These are phyloP conservation scores for Sutorius eximius DNA, from an alignment of 1,284 basidiomycete species.

Conservation along the genomic window DNA sequence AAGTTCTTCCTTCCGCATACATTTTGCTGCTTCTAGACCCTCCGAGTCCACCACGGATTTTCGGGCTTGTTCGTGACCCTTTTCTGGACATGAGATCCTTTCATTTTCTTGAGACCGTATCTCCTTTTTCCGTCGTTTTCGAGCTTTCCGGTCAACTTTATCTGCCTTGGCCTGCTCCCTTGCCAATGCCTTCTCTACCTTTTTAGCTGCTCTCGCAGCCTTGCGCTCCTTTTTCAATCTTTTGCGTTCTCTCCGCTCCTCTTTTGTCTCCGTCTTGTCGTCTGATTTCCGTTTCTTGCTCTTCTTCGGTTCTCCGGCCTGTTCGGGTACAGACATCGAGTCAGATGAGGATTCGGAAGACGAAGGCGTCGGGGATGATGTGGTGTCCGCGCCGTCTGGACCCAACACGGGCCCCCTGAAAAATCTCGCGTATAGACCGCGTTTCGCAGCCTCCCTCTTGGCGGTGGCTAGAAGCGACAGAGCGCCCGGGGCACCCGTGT, in stretches of 20 bases:
- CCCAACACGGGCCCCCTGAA: constrained; percentile 70
- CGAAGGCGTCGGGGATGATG: neutral
- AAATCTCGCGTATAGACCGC: constrained; percentile 77
- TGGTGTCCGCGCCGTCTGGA: constrained; percentile 35
- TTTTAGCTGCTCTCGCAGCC: constrained; percentile 23
- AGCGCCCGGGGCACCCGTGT: constrained; percentile 31
- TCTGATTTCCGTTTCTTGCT: constrained; percentile 14
- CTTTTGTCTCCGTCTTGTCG: constrained; percentile 13
- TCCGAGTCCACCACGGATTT: neutral
- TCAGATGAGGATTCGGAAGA: neutral
- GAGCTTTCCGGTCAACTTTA: constrained; percentile 4
- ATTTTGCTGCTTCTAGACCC: neutral
- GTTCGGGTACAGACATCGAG: neutral
- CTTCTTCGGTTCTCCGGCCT: neutral
- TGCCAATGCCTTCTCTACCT: constrained; percentile 11
- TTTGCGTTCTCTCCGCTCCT: constrained; percentile 29
- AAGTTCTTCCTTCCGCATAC: constrained; percentile 12
- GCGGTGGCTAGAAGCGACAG: constrained; percentile 62
- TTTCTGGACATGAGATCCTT: neutral
- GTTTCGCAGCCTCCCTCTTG: constrained; percentile 76
- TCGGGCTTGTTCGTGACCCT: neutral
- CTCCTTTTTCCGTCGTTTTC: neutral
- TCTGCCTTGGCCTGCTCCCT: constrained; percentile 1
- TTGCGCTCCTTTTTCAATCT: constrained; percentile 24
- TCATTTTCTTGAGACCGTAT: neutral